A percentile compares a stretch with the other conserved stretches of the same genome.
Evolutionary conservation across 352 stramenopile species (phyloP).

Genomic region (Pythium insidiosum): DNA sequence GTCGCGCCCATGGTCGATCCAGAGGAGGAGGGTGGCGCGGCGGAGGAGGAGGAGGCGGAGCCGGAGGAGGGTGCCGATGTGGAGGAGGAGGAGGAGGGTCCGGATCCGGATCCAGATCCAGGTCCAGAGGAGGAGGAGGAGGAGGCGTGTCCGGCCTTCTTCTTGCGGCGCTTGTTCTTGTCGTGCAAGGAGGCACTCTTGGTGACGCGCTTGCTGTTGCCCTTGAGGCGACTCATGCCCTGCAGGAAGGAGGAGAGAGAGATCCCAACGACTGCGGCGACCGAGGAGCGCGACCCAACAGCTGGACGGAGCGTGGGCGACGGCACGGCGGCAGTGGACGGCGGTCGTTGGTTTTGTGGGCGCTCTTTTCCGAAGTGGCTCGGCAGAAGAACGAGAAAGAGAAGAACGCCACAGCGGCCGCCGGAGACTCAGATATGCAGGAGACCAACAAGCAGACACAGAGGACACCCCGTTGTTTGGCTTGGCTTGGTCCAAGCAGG

Average conservation of each 20-base stretch:
- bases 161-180: slow-evolving; percentile 20
- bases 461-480: too few species aligned
- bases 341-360: too few species aligned
- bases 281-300: slow-evolving; percentile 8
- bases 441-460: too few species aligned
- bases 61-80: slow-evolving; percentile 10
- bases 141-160: slow-evolving; percentile 13
- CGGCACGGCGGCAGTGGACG: too few species aligned
- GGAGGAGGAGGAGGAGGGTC: slow-evolving; percentile 4
- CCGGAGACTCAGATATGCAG: too few species aligned
- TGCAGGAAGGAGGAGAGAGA: neutral
- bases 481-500: too few species aligned
- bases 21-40: too few species aligned
- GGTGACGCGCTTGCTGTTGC: slow-evolving; percentile 11
- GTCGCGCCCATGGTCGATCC: neutral
- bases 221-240: slow-evolving; percentile 22
- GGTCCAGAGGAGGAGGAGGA: slow-evolving; percentile 5
- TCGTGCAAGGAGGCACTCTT: slow-evolving; percentile 8
- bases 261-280: neutral
- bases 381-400: too few species aligned
- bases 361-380: too few species aligned
- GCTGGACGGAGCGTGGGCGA: slow-evolving; percentile 3
- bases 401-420: too few species aligned
- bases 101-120: too few species aligned
- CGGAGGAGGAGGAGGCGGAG: slow-evolving; percentile 15